Base-by-base conservation (phyloP, 257 asterid species). In the Solanum corneliomulleri region DNA sequence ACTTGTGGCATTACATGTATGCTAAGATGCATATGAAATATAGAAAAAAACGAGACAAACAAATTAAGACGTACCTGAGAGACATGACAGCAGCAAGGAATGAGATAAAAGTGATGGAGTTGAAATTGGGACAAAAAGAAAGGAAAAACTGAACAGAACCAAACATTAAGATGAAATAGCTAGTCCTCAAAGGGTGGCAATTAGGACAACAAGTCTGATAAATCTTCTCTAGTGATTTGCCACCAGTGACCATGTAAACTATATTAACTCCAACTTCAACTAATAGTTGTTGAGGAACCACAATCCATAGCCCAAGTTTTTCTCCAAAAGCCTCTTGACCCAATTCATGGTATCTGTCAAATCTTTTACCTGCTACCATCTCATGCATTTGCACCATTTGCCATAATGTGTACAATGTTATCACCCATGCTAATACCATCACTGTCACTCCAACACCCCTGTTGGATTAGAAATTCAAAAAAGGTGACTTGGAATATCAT, bases 341-440 rank as follows among this genome's bases (percentile, higher is more conserved):
- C 0, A 93, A 83, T 83, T 93, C 94, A 83, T 93, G 96, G 85
- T 93, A 93, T 84, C 96, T 69, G 75, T 93, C 94, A n/a, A 91
- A 89, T 9, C 96, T 89, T 12, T 90, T 91, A 1, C 95, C 95
- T 1, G 91, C 90, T 4, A 80, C 91, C 83, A 89, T 89, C 83
- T 93, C 96, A 27, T 93, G 96, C 96, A 93, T 92, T 44, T 93
- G 92, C 52, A 92, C 93, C 96, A 93, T 92, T 87, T 93, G 94
- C 96, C 96, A 92, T 3, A 93, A 45, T 1, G 96, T 92, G 91
- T 91, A 93, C 4, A 93, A 64, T 7, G 96, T 92, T 62, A 93
- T 91, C n/a, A 91, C 60, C 96, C 96, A 93, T 29, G 96, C 91
- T 15, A 93, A 71, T 3, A 91, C 15, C 88, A 92, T 83, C 35